Base-by-base conservation (phyloP, 2,329 filamentous ascomycete species). In the Corynespora cassiicola region DNA sequence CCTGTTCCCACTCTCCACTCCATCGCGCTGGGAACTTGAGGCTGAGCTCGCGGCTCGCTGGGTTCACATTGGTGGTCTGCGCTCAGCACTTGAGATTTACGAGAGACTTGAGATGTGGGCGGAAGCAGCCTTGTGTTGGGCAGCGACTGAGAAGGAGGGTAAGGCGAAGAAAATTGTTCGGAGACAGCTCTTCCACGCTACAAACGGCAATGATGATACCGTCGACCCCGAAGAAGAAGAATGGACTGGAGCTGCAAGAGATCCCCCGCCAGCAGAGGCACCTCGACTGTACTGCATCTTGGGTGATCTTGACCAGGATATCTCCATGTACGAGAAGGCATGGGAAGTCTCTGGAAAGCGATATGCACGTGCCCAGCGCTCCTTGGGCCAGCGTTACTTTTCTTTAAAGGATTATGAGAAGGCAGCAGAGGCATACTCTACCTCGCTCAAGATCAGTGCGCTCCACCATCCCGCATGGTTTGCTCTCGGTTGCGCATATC, bases 41-140 rank as follows among this genome's bases (percentile, higher is more conserved):
- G 86, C 91, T 0, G 94, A 99, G 64, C 78, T 99, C 10, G 94
- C 94, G 1, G 85, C 89, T 45, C 84, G 90, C n/a, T 99, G 94
- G 94, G 87, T 91, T 0, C 81, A 83, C 31, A 80, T 96, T 3
- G 94, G 94, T 7, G 95, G 90, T 25, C 74, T 99, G 2, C 79
- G 89, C 3, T 95, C 91, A 1, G 94, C 94, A 0, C 79, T 99
- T 2, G 94, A 96, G 45, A 97, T 99, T 45, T 99, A 97, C 70
- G 91, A 96, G 70, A 81, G 94, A 3, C 74, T 99, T 12, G 85
- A 90, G 39, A 85, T 97, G 66, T 97, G 94, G 90, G 88, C 94
- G 1, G 94, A 99, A 70, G 90, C 91, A 4, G 92, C 94, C 0
- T 77, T 99, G 2, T 99, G 94, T 65, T 86, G 90, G 56, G 91